Conservation (phyloP, 768 basidiomycete genomes). For the Mycena indigotica region DNA sequence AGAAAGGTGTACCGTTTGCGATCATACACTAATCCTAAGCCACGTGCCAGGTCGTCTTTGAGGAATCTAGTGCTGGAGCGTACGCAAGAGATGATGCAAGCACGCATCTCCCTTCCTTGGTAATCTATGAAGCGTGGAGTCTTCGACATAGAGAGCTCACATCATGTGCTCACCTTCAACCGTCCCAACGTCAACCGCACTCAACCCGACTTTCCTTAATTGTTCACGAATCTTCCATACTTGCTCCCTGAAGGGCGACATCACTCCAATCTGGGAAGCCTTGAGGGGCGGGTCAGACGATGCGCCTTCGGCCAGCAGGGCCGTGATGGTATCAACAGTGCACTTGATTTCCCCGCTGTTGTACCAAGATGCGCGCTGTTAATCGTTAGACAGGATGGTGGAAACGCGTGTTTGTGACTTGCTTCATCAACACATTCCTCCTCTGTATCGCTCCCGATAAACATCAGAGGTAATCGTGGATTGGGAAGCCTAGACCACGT, state of each 20-base stretch:
- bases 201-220: slow-evolving; percentile 42
- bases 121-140: too few relatives aligned
- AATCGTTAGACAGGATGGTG: background rate
- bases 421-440: slow-evolving; percentile 54
- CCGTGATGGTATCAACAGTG: slow-evolving; percentile 41
- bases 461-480: slow-evolving; percentile 44
- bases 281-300: slow-evolving; percentile 42
- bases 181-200: slow-evolving; percentile 52
- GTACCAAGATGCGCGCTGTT: slow-evolving; percentile 50
- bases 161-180: slow-evolving; percentile 50
- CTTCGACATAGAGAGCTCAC: too few relatives aligned
- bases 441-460: slow-evolving; percentile 42
- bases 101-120: slow-evolving; percentile 53
- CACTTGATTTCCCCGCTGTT: slow-evolving; percentile 49
- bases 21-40: slow-evolving; percentile 48
- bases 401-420: slow-evolving; percentile 1
- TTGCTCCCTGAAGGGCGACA: slow-evolving; percentile 56
- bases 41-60: slow-evolving; percentile 49
- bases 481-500: slow-evolving; percentile 44
- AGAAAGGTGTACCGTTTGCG: slow-evolving; percentile 41
- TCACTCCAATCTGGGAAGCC: slow-evolving; percentile 48
- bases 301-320: slow-evolving; percentile 39
- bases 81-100: slow-evolving; percentile 55
- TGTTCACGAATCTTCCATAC: slow-evolving; percentile 53
- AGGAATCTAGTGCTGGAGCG: slow-evolving; percentile 48